Evolutionary conservation across 2,329 filamentous ascomycete species (phyloP).

Genomic region (Thelonectria discophora): DNA sequence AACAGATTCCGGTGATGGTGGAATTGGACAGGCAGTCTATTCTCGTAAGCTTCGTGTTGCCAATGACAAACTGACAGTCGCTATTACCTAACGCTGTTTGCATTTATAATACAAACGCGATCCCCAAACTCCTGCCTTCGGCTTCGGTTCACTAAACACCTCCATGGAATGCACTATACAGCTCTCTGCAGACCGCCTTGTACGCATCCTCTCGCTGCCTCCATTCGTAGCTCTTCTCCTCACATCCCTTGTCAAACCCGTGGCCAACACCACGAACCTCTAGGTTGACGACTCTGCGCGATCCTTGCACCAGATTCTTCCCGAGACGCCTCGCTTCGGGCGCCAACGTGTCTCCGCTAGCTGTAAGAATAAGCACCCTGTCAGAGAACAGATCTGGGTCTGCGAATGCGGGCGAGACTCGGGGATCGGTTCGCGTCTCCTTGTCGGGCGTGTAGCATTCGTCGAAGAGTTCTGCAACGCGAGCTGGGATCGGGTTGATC

Average conservation of each 20-base stretch:
- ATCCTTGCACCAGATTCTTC: neutral
- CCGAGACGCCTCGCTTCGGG: conserved; percentile 1
- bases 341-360: neutral
- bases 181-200: neutral
- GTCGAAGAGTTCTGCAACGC: neutral
- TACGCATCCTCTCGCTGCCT: neutral
- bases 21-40: no score
- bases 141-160: neutral
- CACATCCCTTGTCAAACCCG: neutral
- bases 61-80: no score
- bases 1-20: no score
- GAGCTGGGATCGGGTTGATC: neutral
- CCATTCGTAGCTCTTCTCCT: neutral
- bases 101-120: no score
- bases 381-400: neutral
- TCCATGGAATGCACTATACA: neutral
- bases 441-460: neutral
- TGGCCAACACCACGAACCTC: neutral
- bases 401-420: neutral
- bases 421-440: neutral
- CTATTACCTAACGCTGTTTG: no score
- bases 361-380: neutral
- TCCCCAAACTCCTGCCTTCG: neutral
- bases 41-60: no score
- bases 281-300: neutral